Base-by-base conservation (phyloP, 176 grass and related monocot genomes). In the Saccharum spontaneum region DNA sequence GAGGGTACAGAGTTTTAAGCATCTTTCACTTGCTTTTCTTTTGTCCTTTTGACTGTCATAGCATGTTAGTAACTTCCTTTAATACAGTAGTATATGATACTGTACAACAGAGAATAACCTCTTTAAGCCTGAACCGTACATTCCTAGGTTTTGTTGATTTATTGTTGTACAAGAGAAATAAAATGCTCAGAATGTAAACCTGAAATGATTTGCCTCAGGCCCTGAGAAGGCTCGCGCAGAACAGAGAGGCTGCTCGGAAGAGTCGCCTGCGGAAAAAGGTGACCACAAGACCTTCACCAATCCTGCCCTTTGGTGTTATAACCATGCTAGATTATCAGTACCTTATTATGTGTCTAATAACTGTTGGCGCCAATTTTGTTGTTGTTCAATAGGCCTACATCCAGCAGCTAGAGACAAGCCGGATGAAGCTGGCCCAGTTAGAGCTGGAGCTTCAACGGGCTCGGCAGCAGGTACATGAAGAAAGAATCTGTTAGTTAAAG, bases 321-420 rank as follows among this genome's bases (percentile, higher is more conserved):
- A 60, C 8, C 30, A 49, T 67, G 44, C 16, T 39, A n/a, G 12
- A 8, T n/a, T 59, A 7, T 57, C 57, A 61, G 10, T 61, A 24
- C 57, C 3, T 66, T 2, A 28, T 28, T 28, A 28, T 28, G 20
- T 59, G 54, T 59, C 18, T 60, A 23, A 22, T 10, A 60, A 4
- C 55, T 23, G 55, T 10, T 48, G n/a, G 26, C 48, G 5, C 33
- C 49, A 55, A 30, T 31, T 74, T 14, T 86, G 72, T 40, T 82
- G 3, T 39, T 73, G 65, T 84, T 82, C 49, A 13, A 55, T 23
- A 99, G 97, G 97, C 90, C 73, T 99, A 99, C 71, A 91, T 99
- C 91, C 94, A 99, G 62, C 97, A 99, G 60, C 76, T 99, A 8
- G 97, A 99, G 84, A 82, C 97, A 40, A 99, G 97, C 79, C 91